Evolutionary conservation across 2,329 filamentous ascomycete species (phyloP).

Genomic region (Claviceps africana): DNA sequence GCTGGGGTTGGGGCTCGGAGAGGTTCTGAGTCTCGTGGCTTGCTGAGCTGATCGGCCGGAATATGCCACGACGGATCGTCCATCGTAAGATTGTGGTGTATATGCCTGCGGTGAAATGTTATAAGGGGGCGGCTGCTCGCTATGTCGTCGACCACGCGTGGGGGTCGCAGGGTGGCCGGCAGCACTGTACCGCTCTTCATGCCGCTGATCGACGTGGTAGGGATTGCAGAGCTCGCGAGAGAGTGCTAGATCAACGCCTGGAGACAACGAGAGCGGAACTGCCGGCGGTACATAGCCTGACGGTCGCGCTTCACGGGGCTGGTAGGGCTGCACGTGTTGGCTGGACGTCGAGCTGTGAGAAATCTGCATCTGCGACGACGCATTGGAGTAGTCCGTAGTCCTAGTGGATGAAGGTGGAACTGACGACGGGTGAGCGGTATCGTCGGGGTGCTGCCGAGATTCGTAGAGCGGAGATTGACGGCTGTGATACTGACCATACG

Average conservation of each 20-base stretch:
- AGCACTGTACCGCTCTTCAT: constrained; percentile 29
- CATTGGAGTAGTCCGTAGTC: too few relatives aligned
- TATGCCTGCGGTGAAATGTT: constrained; percentile 18
- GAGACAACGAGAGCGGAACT: constrained; percentile 43
- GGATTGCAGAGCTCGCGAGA: constrained; percentile 43
- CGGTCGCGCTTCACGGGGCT: constrained; percentile 21
- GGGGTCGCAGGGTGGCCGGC: constrained; percentile 24
- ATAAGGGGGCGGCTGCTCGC: constrained; percentile 16
- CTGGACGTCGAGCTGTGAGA: constrained; percentile 16
- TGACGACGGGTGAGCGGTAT: constrained; percentile 7
- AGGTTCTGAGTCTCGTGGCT: constrained; percentile 13
- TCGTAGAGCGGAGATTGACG: constrained; percentile 11
- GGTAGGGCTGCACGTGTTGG: constrained; percentile 18
- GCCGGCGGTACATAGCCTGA: constrained; percentile 29
- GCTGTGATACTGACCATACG: constrained; percentile 15
- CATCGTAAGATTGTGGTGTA: constrained; percentile 29
- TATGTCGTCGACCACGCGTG: constrained; percentile 26
- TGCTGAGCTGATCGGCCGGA: constrained; percentile 19
- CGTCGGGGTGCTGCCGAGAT: constrained; percentile 12
- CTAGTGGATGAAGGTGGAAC: constrained; percentile 9
- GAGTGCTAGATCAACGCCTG: constrained; percentile 43
- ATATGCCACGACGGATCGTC: constrained; percentile 26
- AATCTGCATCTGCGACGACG: constrained; percentile 11
- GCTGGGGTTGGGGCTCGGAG: constrained; percentile 27
- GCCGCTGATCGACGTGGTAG: constrained; percentile 15